Conservation (phyloP, 2,329 filamentous ascomycete species). For the Colletotrichum sp. region DNA sequence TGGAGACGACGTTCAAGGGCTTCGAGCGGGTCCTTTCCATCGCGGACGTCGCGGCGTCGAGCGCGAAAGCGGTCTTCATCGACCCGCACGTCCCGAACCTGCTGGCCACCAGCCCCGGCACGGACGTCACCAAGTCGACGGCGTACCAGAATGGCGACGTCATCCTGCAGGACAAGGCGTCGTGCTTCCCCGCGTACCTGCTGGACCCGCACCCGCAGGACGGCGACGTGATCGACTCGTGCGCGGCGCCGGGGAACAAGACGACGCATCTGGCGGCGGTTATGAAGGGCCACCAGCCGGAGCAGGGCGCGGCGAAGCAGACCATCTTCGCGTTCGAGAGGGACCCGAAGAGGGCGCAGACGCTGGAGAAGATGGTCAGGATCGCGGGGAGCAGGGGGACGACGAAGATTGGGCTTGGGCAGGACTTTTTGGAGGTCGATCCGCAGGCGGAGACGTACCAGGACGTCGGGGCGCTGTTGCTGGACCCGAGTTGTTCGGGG, state of each 20-base stretch:
- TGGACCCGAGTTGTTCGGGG: slow-evolving; percentile 95
- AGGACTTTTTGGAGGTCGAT: slow-evolving; percentile 83
- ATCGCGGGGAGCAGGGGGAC: slow-evolving; percentile 72
- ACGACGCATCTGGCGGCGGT: slow-evolving; percentile 91
- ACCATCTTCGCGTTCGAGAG: slow-evolving; percentile 82
- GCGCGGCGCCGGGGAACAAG: slow-evolving; percentile 95
- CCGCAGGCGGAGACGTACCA: slow-evolving; percentile 66
- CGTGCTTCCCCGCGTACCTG: slow-evolving; percentile 93
- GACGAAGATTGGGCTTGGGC: slow-evolving; percentile 72
- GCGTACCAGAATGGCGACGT: slow-evolving; percentile 80
- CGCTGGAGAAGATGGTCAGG: slow-evolving; percentile 83
- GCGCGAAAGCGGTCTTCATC: slow-evolving; percentile 65
- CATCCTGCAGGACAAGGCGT: slow-evolving; percentile 95
- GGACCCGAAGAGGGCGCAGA: slow-evolving; percentile 73
- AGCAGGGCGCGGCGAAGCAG: slow-evolving; percentile 37
- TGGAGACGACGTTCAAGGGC: slow-evolving; percentile 74
- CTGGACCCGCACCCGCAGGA: slow-evolving; percentile 71
- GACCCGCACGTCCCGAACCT: slow-evolving; percentile 85
- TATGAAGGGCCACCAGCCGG: slow-evolving; percentile 50
- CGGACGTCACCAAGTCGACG: slow-evolving; percentile 73
- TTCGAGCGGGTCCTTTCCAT: slow-evolving; percentile 65
- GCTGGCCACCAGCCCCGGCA: slow-evolving; percentile 74
- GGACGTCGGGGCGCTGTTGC: slow-evolving; percentile 79
- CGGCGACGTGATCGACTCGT: slow-evolving; percentile 88
- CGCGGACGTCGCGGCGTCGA: slow-evolving; percentile 55